A percentile compares a stretch with the other conserved stretches of the same genome.
Conservation (phyloP, 208 protist genomes). For the Leishmania major region DNA sequence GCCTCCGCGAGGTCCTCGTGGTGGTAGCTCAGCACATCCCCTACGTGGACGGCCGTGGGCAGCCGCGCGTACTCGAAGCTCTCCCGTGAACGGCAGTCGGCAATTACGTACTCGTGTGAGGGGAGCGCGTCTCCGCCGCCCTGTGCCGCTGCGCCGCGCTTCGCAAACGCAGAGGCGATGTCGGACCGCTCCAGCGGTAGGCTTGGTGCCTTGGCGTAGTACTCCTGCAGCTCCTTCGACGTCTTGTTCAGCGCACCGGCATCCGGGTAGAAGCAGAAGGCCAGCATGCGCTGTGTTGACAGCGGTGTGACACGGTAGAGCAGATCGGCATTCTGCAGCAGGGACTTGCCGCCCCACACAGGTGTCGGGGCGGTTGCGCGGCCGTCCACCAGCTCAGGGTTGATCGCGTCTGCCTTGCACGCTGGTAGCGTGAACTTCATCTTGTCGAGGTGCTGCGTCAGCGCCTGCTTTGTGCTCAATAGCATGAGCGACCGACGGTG, state of each 20-base stretch:
- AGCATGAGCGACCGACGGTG: conserved; percentile 56
- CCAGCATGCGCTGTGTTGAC: conserved; percentile 64
- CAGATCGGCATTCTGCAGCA: conserved; percentile 80
- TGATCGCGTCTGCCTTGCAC: conserved; percentile 38
- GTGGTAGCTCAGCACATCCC: conserved; percentile 55
- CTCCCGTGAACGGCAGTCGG: conserved; percentile 83
- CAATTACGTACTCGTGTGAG: conserved; percentile 73
- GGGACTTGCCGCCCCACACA: conserved; percentile 62
- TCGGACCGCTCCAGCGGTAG: conserved; percentile 82
- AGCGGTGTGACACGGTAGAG: conserved; percentile 73
- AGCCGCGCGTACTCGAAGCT: conserved; percentile 89
- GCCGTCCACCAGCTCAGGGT: conserved; percentile 51
- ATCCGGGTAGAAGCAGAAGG: conserved; percentile 63
- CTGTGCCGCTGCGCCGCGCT: background rate
- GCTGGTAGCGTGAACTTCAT: conserved; percentile 44
- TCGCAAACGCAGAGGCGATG: conserved; percentile 63
- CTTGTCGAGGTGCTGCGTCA: conserved; percentile 29
- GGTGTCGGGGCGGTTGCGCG: conserved; percentile 52
- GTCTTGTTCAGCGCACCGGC: conserved; percentile 50
- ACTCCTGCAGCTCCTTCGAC: conserved; percentile 47
- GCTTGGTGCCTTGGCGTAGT: conserved; percentile 59
- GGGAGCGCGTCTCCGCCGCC: conserved; percentile 7
- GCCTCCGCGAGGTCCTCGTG: conserved; percentile 37
- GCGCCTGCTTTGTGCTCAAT: conserved; percentile 33
- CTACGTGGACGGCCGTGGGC: conserved; percentile 72